Base-by-base conservation (phyloP, 2,329 filamentous ascomycete genomes). In the Endothia cerciana region DNA sequence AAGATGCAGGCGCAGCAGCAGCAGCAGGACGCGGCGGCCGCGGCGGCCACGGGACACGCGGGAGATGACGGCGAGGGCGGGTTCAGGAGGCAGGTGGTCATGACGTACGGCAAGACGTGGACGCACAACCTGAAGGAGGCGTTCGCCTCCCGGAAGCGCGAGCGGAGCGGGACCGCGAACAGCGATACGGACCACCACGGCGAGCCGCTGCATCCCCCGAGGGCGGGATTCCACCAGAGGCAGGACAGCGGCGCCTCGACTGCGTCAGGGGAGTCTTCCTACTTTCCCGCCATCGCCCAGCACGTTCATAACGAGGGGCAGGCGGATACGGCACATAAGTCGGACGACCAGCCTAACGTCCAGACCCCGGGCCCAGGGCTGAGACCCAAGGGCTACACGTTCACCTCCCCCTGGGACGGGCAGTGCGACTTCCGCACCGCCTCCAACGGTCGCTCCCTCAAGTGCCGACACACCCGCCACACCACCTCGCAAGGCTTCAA, bases 371-470 rank as follows among this genome's bases (percentile, higher is more conserved):
- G 79, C 0, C 80, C 81, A 0, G 83, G 79, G 22, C 79, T 82
- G 68, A 85, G 81, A 63, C 82, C 88, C 0, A 83, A 84, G 40
- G 90, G 89, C 22, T 97, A 96, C 77, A 85, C 88, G 1, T 97
- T 97, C 74, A 80, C 82, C 25, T 95, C 91, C 51, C 94, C 93
- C 0, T 98, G 94, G 94, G 89, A 92, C 68, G 91, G 92, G 19
- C 85, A 86, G 51, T 98, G 94, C 78, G 91, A 94, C 68, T 98
- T 98, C 77, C 83, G 87, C 19, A 95, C 93, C 0, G 90, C 91
- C 45, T 84, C 88, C 64, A 89, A 87, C 53, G 94, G 94, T 2
- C 89, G 90, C 61, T 90, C 87, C 64, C 78, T 96, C 17, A 88
- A 88, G 75, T 94, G 91, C 77, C 88, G 88, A 64, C 92, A 96